Evolutionary conservation across 2,329 filamentous ascomycete species (phyloP).

Genomic region (Lasiodiplodia theobromae): DNA sequence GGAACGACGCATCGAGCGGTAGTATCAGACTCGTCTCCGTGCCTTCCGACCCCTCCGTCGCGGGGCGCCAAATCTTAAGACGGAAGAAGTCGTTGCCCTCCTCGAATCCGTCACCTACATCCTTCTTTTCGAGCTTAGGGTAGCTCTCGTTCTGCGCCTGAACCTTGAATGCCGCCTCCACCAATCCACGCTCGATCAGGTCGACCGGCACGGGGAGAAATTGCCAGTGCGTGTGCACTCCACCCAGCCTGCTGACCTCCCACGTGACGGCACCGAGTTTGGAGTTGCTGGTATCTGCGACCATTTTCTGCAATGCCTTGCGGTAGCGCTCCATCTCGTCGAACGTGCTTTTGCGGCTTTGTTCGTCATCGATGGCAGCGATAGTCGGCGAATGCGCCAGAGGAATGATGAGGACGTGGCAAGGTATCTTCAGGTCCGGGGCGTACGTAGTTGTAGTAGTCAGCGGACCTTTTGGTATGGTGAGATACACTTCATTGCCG

Average conservation of each 20-base stretch:
- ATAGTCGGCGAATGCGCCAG: conserved; percentile 82
- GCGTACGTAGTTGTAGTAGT: conserved; percentile 73
- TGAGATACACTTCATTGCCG: conserved; percentile 85
- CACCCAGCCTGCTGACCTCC: conserved; percentile 83
- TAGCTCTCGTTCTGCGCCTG: conserved; percentile 79
- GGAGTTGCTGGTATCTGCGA: conserved; percentile 72
- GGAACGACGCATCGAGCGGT: conserved; percentile 71
- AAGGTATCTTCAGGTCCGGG: conserved; percentile 74
- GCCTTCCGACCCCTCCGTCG: conserved; percentile 53
- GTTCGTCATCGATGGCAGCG: conserved; percentile 66
- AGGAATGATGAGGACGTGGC: conserved; percentile 91
- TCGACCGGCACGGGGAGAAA: conserved; percentile 78
- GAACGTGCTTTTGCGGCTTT: conserved; percentile 66
- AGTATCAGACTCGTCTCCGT: conserved; percentile 76
- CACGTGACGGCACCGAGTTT: conserved; percentile 85
- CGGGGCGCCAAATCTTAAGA: conserved; percentile 75
- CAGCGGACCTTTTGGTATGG: conserved; percentile 89
- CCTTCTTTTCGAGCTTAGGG: conserved; percentile 57
- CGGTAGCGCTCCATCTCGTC: conserved; percentile 86
- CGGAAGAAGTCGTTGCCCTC: conserved; percentile 73
- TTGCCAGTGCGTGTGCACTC: conserved; percentile 95
- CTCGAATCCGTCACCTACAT: conserved; percentile 51
- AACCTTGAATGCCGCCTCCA: conserved; percentile 88
- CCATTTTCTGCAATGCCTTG: conserved; percentile 78
- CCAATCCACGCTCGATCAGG: conserved; percentile 73